phyloP scores from a whole-genome alignment of 2,329 filamentous ascomycete species.

The Dissoconium aciculare region DNA sequence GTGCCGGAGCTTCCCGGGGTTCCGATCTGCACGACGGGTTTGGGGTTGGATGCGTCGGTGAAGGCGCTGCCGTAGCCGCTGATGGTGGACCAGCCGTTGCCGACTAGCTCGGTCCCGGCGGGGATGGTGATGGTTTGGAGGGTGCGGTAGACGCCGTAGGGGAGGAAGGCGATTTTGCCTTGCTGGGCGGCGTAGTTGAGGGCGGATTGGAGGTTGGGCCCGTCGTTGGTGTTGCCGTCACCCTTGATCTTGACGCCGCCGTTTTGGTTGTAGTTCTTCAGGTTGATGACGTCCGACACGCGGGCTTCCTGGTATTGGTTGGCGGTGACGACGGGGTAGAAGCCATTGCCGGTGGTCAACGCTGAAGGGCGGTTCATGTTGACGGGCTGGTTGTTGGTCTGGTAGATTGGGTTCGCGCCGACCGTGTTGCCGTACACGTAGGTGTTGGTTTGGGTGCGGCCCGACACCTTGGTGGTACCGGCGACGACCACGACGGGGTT shows the following conservation, averaged over 20 bases:
- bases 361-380: conserved; percentile 2
- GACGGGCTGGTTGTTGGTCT: conserved; percentile 3
- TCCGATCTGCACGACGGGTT: conserved; percentile 39
- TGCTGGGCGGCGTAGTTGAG: conserved; percentile 9
- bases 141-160: conserved; percentile 33
- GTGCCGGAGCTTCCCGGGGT: conserved; percentile 35
- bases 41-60: conserved; percentile 29
- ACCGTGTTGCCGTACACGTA: conserved; percentile 11
- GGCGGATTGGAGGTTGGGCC: conserved; percentile 16
- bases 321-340: conserved; percentile 4
- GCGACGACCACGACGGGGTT: conserved; percentile 4
- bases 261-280: conserved; percentile 7
- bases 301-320: conserved; percentile 4
- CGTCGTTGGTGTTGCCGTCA: conserved; percentile 26
- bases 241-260: conserved; percentile 15
- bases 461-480: conserved; percentile 4
- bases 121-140: conserved; percentile 34
- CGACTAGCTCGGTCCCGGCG: conserved; percentile 37
- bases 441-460: conserved; percentile 2
- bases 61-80: conserved; percentile 34
- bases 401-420: conserved; percentile 8
- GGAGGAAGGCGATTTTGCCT: conserved; percentile 30
- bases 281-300: conserved; percentile 7
- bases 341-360: conserved; percentile 1
- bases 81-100: conserved; percentile 41